Percentiles rank a stretch among this genome's conserved stretches.
These are phyloP conservation scores for Zizania palustris DNA, from an alignment of 202 grass and related monocot species.

Conservation along the genomic window DNA sequence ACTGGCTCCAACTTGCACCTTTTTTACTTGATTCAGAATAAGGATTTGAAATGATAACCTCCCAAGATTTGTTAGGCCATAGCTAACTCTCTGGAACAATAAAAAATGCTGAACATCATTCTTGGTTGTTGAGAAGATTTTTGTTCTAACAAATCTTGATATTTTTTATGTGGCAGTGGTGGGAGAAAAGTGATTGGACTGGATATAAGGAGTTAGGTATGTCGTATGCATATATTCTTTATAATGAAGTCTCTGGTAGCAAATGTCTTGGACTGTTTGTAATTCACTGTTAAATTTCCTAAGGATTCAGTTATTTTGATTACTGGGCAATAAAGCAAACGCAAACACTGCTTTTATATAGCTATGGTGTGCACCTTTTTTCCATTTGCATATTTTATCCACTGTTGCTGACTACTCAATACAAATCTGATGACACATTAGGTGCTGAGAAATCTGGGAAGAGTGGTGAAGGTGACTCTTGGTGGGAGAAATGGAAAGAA, in stretches of 20 bases:
- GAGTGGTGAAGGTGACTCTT: constrained; percentile 81
- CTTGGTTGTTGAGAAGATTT: neutral
- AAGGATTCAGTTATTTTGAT: constrained; percentile 1
- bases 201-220: constrained; percentile 99
- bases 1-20: neutral
- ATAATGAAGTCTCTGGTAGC: constrained; percentile 4
- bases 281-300: neutral
- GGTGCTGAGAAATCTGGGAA: constrained; percentile 92
- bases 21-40: constrained; percentile 1
- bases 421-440: constrained; percentile 20
- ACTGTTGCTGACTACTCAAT: neutral
- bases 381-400: neutral
- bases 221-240: constrained; percentile 39
- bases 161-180: constrained; percentile 77
- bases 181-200: constrained; percentile 99
- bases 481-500: constrained; percentile 99
- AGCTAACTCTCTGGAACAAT: neutral
- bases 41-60: neutral
- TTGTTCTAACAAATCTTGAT: constrained; percentile 28
- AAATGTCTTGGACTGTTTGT: neutral
- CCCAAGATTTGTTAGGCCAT: neutral
- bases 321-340: neutral
- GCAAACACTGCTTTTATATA: neutral
- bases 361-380: neutral
- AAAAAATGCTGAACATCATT: neutral